Evolutionary conservation across 106 monocot species (phyloP), one percentile per base, ranked within the genome.

Genomic region (Acanthochlamys bracteata): DNA sequence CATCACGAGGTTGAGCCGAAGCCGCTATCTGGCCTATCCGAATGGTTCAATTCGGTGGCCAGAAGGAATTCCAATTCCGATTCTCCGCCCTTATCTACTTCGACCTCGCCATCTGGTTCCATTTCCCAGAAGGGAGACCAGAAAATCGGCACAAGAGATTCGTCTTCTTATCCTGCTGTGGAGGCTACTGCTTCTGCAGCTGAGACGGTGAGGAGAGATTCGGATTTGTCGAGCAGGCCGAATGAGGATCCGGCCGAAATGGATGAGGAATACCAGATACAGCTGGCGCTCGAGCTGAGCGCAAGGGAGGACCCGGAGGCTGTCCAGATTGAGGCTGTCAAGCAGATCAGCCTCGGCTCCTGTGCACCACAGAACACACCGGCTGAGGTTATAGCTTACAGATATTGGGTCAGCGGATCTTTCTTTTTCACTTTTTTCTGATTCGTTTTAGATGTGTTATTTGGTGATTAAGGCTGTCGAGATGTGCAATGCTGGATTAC

Each of bases 271-370:
- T 78, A 73, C 55, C 88, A 88, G 75, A 61, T 88, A 56, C 83
- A 81, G 71, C 54, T 83, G 10, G 88, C 84, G 2, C 80, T 88
- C 19, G 84, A 88, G 74, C 41, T 88, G 59, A 88, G 88, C 42
- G 73, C 78, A 10, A 78, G 69, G 66, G 88, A 88, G 75, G 84
- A 88, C 63, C 88, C 88, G 2, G 88, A 88, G 68, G 88, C 83
- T 39, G 77, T 74, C 19, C 84, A 88, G 72, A 88, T 88, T 42
- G 88, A 88, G 75, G 88, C 78, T 10, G 88, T 77, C 20, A 88
- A 88, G 67, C 84, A 84, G 80, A 81, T 88, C 43, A 88, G 88
- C 57, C 74, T 88, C 11, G 88, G 88, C 0, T 75, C 80, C 4
- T 82, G 73, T 73, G 61, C 65, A 3, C 45, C 69, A 3, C 66